Base-by-base conservation (phyloP, 129 eudicot species). In the Helianthus tuberosus region DNA sequence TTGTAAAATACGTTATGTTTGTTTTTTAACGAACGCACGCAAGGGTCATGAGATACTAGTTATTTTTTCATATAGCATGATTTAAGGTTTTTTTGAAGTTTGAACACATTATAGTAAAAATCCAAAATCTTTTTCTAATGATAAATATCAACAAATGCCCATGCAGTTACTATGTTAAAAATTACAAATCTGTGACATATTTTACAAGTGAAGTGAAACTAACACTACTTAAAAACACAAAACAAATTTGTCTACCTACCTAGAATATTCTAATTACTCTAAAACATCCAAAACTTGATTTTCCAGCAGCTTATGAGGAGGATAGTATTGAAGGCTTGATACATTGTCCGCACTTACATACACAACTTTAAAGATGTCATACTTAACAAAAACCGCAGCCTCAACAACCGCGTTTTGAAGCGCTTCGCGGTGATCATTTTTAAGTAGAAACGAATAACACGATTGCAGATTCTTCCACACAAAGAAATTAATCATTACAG, bases 401-500 rank as follows among this genome's bases (percentile, higher is more conserved):
- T 67, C 88, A 54, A 53, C 79, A 43, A 86, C 49, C 53, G 65
- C 76, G 1, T 83, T 85, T 20, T 82, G 78, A 49, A 89, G 69
- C 7, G 71, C 65, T 51, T 67, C 80, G 8, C 83, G 75, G 43
- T 47, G 66, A 72, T 89, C 88, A 12, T 77, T 73, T 11, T 60
- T 85, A 0, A 89, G 52, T 29, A 83, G 77, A 69, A 81, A 87
- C 0, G 90, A 44, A 57, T 89, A 89, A 73, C 92, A 89, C 1
- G 74, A 75, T 9, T 87, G 90, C 14, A 84, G 73, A 9, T 89
- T 79, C 73, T 87, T 82, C 96, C 96, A 89, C 12, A 87, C 88
- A 39, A 68, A 82, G 29, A 89, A 73, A 23, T 71, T 79, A 13
- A 74, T 41, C 15, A 85, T 64, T 32, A 55, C 39, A 1, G 83